These are phyloP conservation scores for Pleurotus pulmonarius DNA, from an alignment of 768 basidiomycete species.

Conservation along the genomic window DNA sequence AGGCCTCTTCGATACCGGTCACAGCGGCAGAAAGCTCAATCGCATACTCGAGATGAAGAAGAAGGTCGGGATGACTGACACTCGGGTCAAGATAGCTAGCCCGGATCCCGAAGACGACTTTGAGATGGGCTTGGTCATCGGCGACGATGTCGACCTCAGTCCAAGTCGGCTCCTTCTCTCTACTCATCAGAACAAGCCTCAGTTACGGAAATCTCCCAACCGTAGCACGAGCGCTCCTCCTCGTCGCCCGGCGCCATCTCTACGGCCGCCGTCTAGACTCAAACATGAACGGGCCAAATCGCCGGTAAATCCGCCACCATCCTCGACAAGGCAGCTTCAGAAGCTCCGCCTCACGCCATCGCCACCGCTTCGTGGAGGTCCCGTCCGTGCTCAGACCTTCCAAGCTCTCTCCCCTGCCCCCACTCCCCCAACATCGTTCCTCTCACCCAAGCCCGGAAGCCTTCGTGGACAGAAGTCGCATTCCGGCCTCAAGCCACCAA, in stretches of 20 bases:
- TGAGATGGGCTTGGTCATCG: slow-evolving; percentile 79
- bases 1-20: slow-evolving; percentile 70
- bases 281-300: slow-evolving; percentile 70
- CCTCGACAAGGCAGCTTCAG: slow-evolving; percentile 67
- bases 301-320: slow-evolving; percentile 62
- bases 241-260: slow-evolving; percentile 36
- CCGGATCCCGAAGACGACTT: slow-evolving; percentile 82
- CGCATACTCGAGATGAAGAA: slow-evolving; percentile 54
- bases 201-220: slow-evolving; percentile 29
- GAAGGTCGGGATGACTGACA: slow-evolving; percentile 39
- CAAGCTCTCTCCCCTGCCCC: slow-evolving; percentile 52
- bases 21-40: slow-evolving; percentile 47
- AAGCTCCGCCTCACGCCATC: slow-evolving; percentile 68
- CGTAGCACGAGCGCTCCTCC: slow-evolving; percentile 63
- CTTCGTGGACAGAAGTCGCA: slow-evolving; percentile 84
- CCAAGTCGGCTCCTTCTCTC: slow-evolving; percentile 67
- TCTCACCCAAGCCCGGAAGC: slow-evolving; percentile 67
- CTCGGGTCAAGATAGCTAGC: slow-evolving; percentile 42
- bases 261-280: slow-evolving; percentile 62
- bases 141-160: slow-evolving; percentile 79
- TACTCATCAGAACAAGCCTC: slow-evolving; percentile 36
- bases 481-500: slow-evolving; percentile 73
- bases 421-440: slow-evolving; percentile 51
- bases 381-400: slow-evolving; percentile 57
- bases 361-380: slow-evolving; percentile 46